A percentile compares a stretch with the other conserved stretches of the same genome.
These are phyloP conservation scores for Bryopsis sp. DNA, from an alignment of 139 green algal genomes.

Conservation along the genomic window DNA sequence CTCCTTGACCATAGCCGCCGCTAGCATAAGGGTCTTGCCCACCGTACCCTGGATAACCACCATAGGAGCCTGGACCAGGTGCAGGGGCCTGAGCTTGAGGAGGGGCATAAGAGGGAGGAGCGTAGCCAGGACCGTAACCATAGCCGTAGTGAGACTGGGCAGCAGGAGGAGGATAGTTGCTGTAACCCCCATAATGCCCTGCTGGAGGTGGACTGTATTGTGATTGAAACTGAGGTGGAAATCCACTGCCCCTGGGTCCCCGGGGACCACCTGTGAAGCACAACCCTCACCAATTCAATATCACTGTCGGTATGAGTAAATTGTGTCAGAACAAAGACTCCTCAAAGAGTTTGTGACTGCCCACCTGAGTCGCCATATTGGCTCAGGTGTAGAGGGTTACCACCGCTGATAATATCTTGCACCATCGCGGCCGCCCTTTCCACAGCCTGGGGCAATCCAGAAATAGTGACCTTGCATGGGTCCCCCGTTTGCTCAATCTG, in stretches of 20 bases:
- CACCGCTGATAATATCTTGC: constrained; percentile 45
- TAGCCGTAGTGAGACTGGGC: constrained; percentile 1
- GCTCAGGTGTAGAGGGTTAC: constrained; percentile 21
- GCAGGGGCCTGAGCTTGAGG: neutral
- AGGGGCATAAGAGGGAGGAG: neutral
- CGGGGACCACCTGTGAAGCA: neutral
- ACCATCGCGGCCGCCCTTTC: constrained; percentile 38
- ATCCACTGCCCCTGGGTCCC: neutral
- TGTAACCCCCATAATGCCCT: constrained; percentile 8
- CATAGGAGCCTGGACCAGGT: neutral
- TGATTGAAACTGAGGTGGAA: neutral
- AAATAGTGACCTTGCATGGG: constrained; percentile 78
- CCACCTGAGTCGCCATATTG: constrained; percentile 13
- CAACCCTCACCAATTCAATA: too few species aligned
- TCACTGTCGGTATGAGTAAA: too few species aligned
- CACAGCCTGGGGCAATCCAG: constrained; percentile 44
- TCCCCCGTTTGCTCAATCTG: constrained; percentile 75
- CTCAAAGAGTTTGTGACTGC: too few species aligned
- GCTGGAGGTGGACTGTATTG: neutral
- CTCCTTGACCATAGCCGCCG: neutral
- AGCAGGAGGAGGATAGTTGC: neutral
- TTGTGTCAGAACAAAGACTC: too few species aligned
- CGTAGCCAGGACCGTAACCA: neutral
- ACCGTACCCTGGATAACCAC: constrained; percentile 18
- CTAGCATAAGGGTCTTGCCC: neutral